Base-by-base conservation (phyloP, 2,329 filamentous ascomycete genomes). In the Venturiaceae sp. region DNA sequence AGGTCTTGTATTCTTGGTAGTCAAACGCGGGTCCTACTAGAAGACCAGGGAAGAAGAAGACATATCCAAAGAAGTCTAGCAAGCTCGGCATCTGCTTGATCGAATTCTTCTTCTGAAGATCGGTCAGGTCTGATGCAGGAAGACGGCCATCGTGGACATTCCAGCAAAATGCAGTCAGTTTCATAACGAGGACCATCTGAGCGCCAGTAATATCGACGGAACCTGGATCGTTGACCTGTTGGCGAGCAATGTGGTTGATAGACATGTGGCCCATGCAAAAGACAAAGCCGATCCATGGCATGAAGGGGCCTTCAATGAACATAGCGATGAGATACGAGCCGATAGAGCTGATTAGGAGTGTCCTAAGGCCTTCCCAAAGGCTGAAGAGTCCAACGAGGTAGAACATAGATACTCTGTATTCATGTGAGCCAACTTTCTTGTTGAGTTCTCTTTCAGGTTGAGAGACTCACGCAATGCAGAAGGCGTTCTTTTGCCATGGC, bases 131-230 rank as follows among this genome's bases (percentile, higher is more conserved):
- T 46, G 86, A 80, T 19, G 87, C 83, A 3, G 90, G 85, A 21
- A 95, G 79, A 60, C 86, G 84, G 21, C 94, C 95, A 71, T 99
- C 94, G 66, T 94, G 91, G 8, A 97, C 86, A 69, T 97, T 97
- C 94, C 94, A 99, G 75, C 90, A 95, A 69, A 99, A 99, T 5
- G 92, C 88, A 23, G 86, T 90, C 36, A 99, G 83, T 69, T 99
- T 99, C 90, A 99, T 99, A 62, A 97, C 86, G 65, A 97, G 75
- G 34, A 99, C 94, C 94, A 99, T 99, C 72, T 99, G 94, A 1
- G 92, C 91, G 41, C 81, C 92, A 0, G 92, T 96, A 64, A 99
- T 92, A 70, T 99, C 94, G 60, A 96, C 79, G 1, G 76, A 73
- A 39, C 82, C 79, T 0, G 88, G 83, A 61, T 83, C 80, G 64